Evolutionary conservation across 164 flowering plant genomes (phyloP).

Genomic region (Kalanchoe fedtschenkoi): DNA sequence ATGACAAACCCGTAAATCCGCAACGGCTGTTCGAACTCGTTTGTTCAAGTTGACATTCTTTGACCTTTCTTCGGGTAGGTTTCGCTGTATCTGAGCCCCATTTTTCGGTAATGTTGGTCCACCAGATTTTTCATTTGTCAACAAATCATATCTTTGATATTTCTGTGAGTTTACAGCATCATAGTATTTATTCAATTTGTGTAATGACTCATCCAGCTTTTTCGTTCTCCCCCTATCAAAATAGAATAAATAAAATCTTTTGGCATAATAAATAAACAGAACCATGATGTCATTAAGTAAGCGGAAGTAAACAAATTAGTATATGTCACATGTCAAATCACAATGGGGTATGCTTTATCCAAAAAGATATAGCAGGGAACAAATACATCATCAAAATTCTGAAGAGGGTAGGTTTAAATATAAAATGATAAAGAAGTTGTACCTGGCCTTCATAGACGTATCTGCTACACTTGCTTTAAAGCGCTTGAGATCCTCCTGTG

Average conservation of each 20-base stretch:
- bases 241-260: neutral
- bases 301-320: neutral
- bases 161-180: constrained; percentile 43
- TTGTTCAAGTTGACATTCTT: constrained; percentile 53
- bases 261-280: neutral
- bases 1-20: constrained; percentile 55
- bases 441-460: constrained; percentile 25
- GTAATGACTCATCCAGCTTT: constrained; percentile 44
- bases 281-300: neutral
- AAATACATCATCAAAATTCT: neutral
- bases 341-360: neutral
- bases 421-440: constrained; percentile 1
- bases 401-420: neutral
- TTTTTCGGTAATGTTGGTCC: constrained; percentile 39
- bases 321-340: no score
- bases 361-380: neutral
- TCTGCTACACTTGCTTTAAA: constrained; percentile 20
- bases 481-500: constrained; percentile 28
- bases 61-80: constrained; percentile 43
- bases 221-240: constrained; percentile 43
- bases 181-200: constrained; percentile 39
- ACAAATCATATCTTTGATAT: constrained; percentile 32
- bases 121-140: constrained; percentile 40
- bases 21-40: constrained; percentile 66
- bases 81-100: constrained; percentile 45